Percentiles rank a stretch among this genome's conserved stretches.
phyloP scores from a whole-genome alignment of 2,329 filamentous ascomycete species.

The Dothistroma septosporum region DNA sequence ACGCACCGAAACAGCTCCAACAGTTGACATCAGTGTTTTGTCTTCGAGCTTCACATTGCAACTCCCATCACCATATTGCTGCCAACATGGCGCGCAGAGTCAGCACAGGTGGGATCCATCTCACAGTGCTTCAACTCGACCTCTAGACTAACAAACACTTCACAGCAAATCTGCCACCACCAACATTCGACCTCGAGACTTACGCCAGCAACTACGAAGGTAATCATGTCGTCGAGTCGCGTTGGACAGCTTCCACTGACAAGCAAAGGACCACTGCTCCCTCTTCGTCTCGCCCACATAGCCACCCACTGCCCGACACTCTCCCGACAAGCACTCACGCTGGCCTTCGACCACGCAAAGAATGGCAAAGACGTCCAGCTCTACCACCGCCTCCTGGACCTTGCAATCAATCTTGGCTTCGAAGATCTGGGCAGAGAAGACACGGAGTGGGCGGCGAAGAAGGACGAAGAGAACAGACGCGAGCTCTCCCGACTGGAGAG shows the following conservation, averaged over 20 bases:
- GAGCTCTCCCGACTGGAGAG: constrained; percentile 74
- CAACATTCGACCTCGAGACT: constrained; percentile 85
- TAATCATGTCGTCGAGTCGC: constrained; percentile 35
- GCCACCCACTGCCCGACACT: constrained; percentile 73
- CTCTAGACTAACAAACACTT: background rate
- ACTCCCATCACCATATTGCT: background rate
- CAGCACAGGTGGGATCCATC: background rate
- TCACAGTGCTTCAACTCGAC: background rate
- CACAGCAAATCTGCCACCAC: constrained; percentile 41
- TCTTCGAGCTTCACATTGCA: background rate
- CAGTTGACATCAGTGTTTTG: background rate
- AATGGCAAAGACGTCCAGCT: constrained; percentile 65
- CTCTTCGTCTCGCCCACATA: constrained; percentile 76
- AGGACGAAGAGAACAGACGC: constrained; percentile 60
- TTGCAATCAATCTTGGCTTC: constrained; percentile 60
- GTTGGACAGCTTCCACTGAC: background rate
- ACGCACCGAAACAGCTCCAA: background rate
- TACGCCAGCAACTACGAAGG: constrained; percentile 88
- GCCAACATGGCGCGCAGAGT: background rate
- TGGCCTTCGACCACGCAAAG: constrained; percentile 72
- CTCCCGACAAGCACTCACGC: constrained; percentile 72
- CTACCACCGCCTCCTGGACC: constrained; percentile 67
- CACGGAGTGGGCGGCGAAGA: constrained; percentile 68
- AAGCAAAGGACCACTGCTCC: constrained; percentile 67
- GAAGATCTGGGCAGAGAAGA: constrained; percentile 68